phyloP scores from a whole-genome alignment of 1,139 yeast genomes.

The Hemisphaericaspora subhashii region DNA sequence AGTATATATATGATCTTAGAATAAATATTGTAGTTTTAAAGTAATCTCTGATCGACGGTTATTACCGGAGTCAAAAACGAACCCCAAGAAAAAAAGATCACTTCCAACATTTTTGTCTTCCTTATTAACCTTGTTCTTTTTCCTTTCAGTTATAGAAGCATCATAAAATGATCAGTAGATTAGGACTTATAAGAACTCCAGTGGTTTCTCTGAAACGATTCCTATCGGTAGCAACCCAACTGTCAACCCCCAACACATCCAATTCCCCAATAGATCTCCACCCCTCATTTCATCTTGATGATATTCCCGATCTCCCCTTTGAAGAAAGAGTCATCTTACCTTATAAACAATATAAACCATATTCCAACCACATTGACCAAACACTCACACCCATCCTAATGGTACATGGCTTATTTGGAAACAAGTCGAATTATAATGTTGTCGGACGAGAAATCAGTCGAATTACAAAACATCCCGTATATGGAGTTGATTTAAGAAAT shows the following conservation, averaged over 20 bases:
- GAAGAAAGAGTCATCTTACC: slow-evolving; percentile 11
- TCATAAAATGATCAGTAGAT: too few relatives aligned
- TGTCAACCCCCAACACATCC: background rate
- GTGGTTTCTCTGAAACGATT: too few relatives aligned
- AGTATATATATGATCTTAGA: background rate
- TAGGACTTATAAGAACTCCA: too few relatives aligned
- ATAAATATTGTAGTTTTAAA: background rate
- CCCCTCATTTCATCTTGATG: slow-evolving; percentile 3
- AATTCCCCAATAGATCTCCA: background rate
- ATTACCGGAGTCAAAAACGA: too few relatives aligned
- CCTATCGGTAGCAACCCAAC: too few relatives aligned
- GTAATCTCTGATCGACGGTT: too few relatives aligned
- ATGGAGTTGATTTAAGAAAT: slow-evolving; percentile 51
- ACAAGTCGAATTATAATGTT: slow-evolving; percentile 37
- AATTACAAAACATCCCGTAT: slow-evolving; percentile 30
- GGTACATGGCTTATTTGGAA: slow-evolving; percentile 53
- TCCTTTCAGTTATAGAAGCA: background rate
- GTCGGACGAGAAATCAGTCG: slow-evolving; percentile 37
- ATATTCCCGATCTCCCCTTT: slow-evolving; percentile 13
- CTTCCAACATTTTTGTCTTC: background rate
- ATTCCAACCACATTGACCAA: slow-evolving; percentile 4
- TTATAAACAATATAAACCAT: slow-evolving; percentile 9
- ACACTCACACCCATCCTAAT: slow-evolving; percentile 35
- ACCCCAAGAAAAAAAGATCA: background rate
- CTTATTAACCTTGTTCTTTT: background rate